Evolutionary conservation across 306 rosid species (phyloP), one percentile per base, ranked within the genome.

Genomic region (Ceratonia siliqua): DNA sequence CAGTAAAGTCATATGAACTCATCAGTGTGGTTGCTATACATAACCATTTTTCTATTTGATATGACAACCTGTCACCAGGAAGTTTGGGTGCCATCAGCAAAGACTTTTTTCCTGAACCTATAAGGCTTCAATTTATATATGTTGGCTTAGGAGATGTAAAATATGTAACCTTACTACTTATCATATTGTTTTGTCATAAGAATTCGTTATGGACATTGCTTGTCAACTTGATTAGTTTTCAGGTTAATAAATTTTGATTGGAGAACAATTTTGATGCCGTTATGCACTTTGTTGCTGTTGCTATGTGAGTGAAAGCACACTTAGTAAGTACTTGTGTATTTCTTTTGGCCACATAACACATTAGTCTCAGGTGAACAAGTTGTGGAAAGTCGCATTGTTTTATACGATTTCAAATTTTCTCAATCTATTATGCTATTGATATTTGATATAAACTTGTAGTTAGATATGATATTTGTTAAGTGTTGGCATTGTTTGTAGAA

Each of bases 301-400:
- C 99, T 95, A 95, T 79, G 99, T 95, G 4, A 98, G 99, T 76
- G 99, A 95, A 84, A 95, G 99, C 92, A 92, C 99, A 48, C 84
- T 89, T 22, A 92, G 98, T 94, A 85, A 88, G 98, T 87, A 61
- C 49, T 71, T 25, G n/a, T n/a, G n/a, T n/a, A n/a, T n/a, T n/a
- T n/a, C n/a, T n/a, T n/a, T n/a, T n/a, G n/a, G n/a, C n/a, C n/a
- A n/a, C n/a, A n/a, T n/a, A n/a, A n/a, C n/a, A n/a, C n/a, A n/a
- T n/a, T n/a, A n/a, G n/a, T n/a, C n/a, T n/a, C 72, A 27, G 41
- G 38, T 66, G 68, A 78, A 41, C 43, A 69, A 43, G 55, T 39
- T 57, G 58, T 55, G 35, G 32, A 74, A 27, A 56, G 63, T 22
- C 1, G 27, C 53, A 42, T 72, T 36, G n/a, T n/a, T 69, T 6